Evolutionary conservation across 768 basidiomycete species (phyloP).

Genomic region (Glaciozyma antarctica): DNA sequence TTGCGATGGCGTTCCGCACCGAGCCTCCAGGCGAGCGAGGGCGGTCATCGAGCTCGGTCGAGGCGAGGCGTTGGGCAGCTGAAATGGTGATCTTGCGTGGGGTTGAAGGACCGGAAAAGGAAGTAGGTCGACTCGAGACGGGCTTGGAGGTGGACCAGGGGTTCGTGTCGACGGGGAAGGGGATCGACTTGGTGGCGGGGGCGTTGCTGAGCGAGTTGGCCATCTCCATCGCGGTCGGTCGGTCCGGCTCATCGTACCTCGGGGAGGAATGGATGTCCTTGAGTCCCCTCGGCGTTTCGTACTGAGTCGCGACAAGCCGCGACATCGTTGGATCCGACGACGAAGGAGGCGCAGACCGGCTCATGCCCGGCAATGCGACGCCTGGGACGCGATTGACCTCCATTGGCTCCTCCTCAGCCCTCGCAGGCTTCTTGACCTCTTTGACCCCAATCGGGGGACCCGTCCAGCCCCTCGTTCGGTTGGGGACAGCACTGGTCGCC

Average conservation of each 20-base stretch:
- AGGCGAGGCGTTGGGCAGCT: background rate
- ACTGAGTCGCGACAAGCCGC: background rate
- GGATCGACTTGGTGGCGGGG: background rate
- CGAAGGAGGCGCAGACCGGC: conserved; percentile 1
- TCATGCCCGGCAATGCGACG: conserved; percentile 22
- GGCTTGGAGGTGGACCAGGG: background rate
- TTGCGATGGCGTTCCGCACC: background rate
- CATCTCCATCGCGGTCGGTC: conserved; percentile 15
- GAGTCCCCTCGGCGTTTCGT: background rate
- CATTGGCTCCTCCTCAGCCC: background rate
- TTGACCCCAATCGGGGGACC: conserved; percentile 12
- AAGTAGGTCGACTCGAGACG: background rate
- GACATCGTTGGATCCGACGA: background rate
- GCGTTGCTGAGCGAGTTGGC: background rate
- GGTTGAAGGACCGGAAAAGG: background rate
- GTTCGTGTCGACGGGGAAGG: background rate
- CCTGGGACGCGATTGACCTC: conserved; percentile 9
- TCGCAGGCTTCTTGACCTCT: background rate
- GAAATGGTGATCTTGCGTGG: background rate
- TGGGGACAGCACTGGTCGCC: background rate
- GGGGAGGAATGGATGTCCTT: background rate
- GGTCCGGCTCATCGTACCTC: background rate
- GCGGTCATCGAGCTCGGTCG: background rate
- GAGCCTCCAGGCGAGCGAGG: background rate
- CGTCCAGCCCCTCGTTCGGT: conserved; percentile 3